Evolutionary conservation across 306 rosid genomes (phyloP), one percentile per base, ranked within the genome.

Genomic region (Fragaria ananassa): DNA sequence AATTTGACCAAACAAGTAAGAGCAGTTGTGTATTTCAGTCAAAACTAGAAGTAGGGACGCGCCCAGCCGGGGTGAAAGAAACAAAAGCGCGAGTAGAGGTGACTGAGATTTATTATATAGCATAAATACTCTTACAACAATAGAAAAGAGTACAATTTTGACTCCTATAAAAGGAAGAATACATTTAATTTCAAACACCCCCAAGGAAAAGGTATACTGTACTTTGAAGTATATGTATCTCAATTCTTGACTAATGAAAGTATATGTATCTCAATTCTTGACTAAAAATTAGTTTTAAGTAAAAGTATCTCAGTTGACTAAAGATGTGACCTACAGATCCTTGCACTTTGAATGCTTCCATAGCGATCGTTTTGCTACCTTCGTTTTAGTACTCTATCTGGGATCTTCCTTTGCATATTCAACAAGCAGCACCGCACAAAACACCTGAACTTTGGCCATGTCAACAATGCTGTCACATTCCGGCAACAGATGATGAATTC

Each of bases 361-460:
- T 6, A 19, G 4, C 12, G 17, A 72, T 13, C 1, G 18, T 37
- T 34, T 21, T 57, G 66, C 66, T 0, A 25, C 41, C 53, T 37
- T 21, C 50, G 25, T 9, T 39, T 37, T 1, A 4, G 6, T 10
- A 72, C 25, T 37, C 65, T 37, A 53, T 72, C 25, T 10, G 27
- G 54, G 42, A 56, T 13, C 10, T 23, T 54, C 66, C 39, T 14
- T 44, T 17, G 37, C 15, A 41, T 7, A 39, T 41, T 39, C 66
- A 41, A 73, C 53, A 73, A 23, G 76, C 68, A 73, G 68, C 41
- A 50, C 39, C 39, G 17, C 41, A 41, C 41, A 73, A 41, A 23
- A 41, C 41, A 39, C 15, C 46, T 41, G 44, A 21, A 53, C 37
- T 72, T 34, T 39, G 1, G 37, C 4, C 10, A 50, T 69, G 51